Base-by-base conservation (phyloP, 129 eudicot species). In the Tagetes patula region DNA sequence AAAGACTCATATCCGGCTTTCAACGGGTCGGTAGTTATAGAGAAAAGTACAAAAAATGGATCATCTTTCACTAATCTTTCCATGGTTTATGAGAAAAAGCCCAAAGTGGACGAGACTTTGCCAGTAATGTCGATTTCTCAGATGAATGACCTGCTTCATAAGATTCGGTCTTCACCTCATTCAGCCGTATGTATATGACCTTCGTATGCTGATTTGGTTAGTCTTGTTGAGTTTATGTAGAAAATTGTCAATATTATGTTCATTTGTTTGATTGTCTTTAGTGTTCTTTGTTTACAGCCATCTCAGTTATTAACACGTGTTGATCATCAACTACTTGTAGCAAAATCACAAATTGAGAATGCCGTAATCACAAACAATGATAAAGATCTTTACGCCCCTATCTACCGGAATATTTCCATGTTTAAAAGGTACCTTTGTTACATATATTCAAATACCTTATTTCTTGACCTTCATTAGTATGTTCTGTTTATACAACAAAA, bases 61-160 rank as follows among this genome's bases (percentile, higher is more conserved):
- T 69, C 68, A 10, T 42, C 64, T 41, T 30, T 20, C 73, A 33
- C 20, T 8, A 40, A 71, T 46, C 3, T 78, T 43, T 66, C 70
- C 47, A 8, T 63, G 14, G 76, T 6, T 54, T 41, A 75, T 55
- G 62, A 61, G 2, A 72, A 83, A 54, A 67, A 54, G 52, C 70
- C 71, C 42, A 58, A 75, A 41, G 69, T 14, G 48, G 63, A 72
- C 40, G 31, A 20, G 38, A 20, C 27, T 20, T 67, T 65, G 59
- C 69, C 78, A 39, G 80, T 84, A 36, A 53, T 84, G 72, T 72
- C 90, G 34, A 79, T 89, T 65, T 81, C 88, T 3, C 65, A 83
- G 83, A 89, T 87, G 96, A 78, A 71, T 64, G 84, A 85, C 20
- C 6, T 81, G 53, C 85, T 89, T 83, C 72, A 66, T 52, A 70